Base-by-base conservation (phyloP, 2,329 filamentous ascomycete genomes). In the Aureobasidium zeae region DNA sequence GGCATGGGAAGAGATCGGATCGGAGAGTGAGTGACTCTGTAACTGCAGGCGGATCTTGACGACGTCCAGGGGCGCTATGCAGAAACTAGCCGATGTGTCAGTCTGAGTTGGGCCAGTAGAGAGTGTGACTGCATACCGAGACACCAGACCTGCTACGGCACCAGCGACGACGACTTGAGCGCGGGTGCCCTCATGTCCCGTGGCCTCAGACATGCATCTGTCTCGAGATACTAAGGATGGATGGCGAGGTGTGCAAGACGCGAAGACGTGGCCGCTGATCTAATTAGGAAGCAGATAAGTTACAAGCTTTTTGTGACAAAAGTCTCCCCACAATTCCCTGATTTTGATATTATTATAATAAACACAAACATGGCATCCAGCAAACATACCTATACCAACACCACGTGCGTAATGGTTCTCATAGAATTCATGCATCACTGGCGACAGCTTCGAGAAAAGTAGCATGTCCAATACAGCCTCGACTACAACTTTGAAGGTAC, bases 11-110 rank as follows among this genome's bases (percentile, higher is more conserved):
- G 77, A 73, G 8, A 79, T 64, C 2, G 86, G 83, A 57, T 89
- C 82, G 54, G 81, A 82, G 48, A 85, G 76, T 36, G 86, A 87
- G 67, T 93, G 83, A 32, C 84, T 77, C 64, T 96, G 91, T 13
- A 98, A 79, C 63, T 98, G 91, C 33, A 96, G 80, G 34, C 91
- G 85, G 66, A 98, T 98, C 71, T 98, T 96, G 67, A 96, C 79
- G 50, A 98, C 91, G 64, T 98, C 91, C 53, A 98, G 83, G 42
- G 91, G 91, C 13, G 91, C 86, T 60, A 96, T 82, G 58, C 91
- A 77, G 70, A 98, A 96, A 61, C 85, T 87, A 54, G 6, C 29
- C 11, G 16, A 36, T 2, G 35, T 36, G 47, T 29, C 46, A 44
- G 39, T 41, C 38, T 25, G 29, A 16, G 30, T 22, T 15, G 15